Conservation (phyloP, 2,329 filamentous ascomycete genomes). For the Fusarium brachygibbosum region DNA sequence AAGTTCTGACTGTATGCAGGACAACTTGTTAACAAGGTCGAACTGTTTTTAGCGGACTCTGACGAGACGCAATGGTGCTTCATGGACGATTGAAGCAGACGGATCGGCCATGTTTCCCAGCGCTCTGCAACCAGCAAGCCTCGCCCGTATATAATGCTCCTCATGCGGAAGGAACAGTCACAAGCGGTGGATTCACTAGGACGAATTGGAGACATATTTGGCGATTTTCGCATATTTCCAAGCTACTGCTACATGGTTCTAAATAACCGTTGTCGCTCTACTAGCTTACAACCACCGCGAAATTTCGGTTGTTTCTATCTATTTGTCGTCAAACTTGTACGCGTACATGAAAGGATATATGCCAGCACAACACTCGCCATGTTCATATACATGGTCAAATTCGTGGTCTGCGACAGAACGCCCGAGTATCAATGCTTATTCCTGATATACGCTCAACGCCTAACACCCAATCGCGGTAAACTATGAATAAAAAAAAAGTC, state of each 20-base stretch:
- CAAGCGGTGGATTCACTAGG: neutral
- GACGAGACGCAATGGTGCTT: slow-evolving; percentile 46
- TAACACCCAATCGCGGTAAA: slow-evolving; percentile 18
- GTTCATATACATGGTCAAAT: neutral
- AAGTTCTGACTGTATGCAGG: slow-evolving; percentile 40
- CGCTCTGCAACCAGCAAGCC: neutral
- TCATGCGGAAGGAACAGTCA: neutral
- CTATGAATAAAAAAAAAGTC: slow-evolving; percentile 6
- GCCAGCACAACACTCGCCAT: neutral
- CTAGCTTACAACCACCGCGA: slow-evolving; percentile 8
- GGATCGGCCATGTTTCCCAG: neutral
- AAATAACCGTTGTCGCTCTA: neutral
- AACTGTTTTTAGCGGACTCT: slow-evolving; percentile 47
- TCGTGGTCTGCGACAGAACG: neutral
- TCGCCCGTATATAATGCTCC: neutral
- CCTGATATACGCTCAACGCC: slow-evolving; percentile 43
- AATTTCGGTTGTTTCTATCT: slow-evolving; percentile 16
- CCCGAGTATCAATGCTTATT: slow-evolving; percentile 6
- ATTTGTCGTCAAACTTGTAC: slow-evolving; percentile 5
- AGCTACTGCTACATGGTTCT: slow-evolving; percentile 3
- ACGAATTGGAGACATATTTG: neutral
- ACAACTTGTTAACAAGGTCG: slow-evolving; percentile 49
- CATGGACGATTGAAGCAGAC: slow-evolving; percentile 37
- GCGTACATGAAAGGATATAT: slow-evolving; percentile 8
- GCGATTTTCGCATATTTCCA: slow-evolving; percentile 3